Base-by-base conservation (phyloP, 2,329 filamentous ascomycete species). In the Cladophialophora exuberans region DNA sequence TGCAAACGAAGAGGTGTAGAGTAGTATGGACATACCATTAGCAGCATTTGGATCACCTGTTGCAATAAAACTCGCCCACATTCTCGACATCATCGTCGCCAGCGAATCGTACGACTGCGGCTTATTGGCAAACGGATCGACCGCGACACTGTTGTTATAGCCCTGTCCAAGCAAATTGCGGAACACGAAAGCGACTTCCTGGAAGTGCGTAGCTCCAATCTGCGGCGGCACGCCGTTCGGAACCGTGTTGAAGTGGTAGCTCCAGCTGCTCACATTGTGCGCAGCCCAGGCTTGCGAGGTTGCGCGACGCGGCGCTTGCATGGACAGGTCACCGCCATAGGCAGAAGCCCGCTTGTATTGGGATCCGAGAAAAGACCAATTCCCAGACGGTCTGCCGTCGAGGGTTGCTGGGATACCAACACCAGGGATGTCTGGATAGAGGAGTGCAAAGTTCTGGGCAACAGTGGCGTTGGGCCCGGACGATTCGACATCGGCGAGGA, bases 191-290 rank as follows among this genome's bases (percentile, higher is more conserved):
- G 75, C 71, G 0, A 82, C 76, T 64, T 83, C 79, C 52, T 77
- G 73, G 65, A 84, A 85, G 65, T 85, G 83, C 0, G 76, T 76
- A 0, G 76, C 78, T 1, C 70, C 67, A 9, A 71, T 69, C 0
- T 73, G 67, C 6, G 70, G 68, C 0, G 71, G 67, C 1, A 76
- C 61, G 7, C 80, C 78, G 3, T 75, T 72, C 0, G 77, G 69
- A 13, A 78, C 69, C 6, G 81, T 81, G 64, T 86, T 83, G 74
- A 86, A 87, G 42, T 81, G 78, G 70, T 85, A 87, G 63, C 78
- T 81, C 72, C 83, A 86, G 7, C 80, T 80, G 5, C 78, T 72
- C 2, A 81, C 63, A 11, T 72, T 70, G 25, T 73, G 68, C 7
- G 70, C 70, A 10, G 80, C 72, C 77, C 80, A 84, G 1, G 73